These are phyloP conservation scores for Neonectria magnoliae DNA, from an alignment of 2,329 filamentous ascomycete genomes.

Conservation along the genomic window DNA sequence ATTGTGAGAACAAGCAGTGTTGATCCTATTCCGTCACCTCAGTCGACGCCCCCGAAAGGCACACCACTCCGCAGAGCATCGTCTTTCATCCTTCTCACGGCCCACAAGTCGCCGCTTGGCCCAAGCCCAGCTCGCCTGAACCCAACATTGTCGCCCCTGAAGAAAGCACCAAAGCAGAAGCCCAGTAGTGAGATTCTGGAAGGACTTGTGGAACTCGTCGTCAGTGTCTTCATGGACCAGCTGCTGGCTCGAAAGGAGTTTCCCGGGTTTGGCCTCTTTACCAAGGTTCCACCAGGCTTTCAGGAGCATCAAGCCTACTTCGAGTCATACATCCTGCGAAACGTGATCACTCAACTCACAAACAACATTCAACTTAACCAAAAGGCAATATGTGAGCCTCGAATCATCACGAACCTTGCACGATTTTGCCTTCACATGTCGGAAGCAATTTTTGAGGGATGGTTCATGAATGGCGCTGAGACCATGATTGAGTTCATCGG, in stretches of 20 bases:
- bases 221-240: slow-evolving; percentile 86
- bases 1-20: slow-evolving; percentile 78
- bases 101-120: slow-evolving; percentile 68
- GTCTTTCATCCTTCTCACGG: slow-evolving; percentile 88
- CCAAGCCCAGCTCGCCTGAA: slow-evolving; percentile 72
- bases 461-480: slow-evolving; percentile 91
- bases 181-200: slow-evolving; percentile 78
- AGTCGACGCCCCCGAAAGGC: slow-evolving; percentile 60
- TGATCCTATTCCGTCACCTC: slow-evolving; percentile 59
- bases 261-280: slow-evolving; percentile 82
- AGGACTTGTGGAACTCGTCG: slow-evolving; percentile 78
- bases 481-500: slow-evolving; percentile 87
- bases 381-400: slow-evolving; percentile 79
- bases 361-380: slow-evolving; percentile 77
- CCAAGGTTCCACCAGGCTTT: slow-evolving; percentile 91
- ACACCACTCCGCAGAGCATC: slow-evolving; percentile 81
- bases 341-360: slow-evolving; percentile 76
- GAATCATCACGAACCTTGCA: slow-evolving; percentile 85
- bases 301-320: slow-evolving; percentile 96
- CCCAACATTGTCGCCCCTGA: slow-evolving; percentile 48
- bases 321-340: slow-evolving; percentile 86
- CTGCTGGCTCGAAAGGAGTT: slow-evolving; percentile 90
- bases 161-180: slow-evolving; percentile 59
- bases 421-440: slow-evolving; percentile 83
- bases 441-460: slow-evolving; percentile 94